A percentile compares a stretch with the other conserved stretches of the same genome.
Conservation (phyloP, 257 asterid genomes). For the Solanum sejunctum region DNA sequence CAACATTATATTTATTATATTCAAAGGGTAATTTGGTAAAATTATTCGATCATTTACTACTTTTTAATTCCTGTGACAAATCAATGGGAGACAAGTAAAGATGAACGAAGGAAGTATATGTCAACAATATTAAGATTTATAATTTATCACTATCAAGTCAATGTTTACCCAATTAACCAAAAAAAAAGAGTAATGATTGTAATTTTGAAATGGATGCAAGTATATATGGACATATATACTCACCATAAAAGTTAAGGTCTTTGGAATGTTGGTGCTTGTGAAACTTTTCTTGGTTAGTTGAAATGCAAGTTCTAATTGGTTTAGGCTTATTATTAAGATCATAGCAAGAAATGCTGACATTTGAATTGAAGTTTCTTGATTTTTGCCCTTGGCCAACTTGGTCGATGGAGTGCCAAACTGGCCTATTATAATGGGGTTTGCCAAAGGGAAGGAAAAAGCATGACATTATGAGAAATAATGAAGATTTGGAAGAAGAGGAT, state of each 20-base stretch:
- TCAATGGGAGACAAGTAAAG: no score
- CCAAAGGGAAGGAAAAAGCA: neutral
- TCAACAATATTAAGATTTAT: no score
- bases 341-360: neutral
- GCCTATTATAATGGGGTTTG: conserved; percentile 11
- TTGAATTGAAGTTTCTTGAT: neutral
- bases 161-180: neutral
- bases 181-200: no score
- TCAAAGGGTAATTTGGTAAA: no score
- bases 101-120: no score
- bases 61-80: no score
- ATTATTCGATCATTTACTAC: no score
- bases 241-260: neutral
- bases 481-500: neutral
- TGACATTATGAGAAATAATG: neutral
- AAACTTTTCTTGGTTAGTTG: neutral
- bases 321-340: neutral
- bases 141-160: no score
- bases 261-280: neutral
- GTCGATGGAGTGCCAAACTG: conserved; percentile 62
- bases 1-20: no score
- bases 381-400: neutral
- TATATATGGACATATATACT: neutral
- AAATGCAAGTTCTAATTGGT: neutral
- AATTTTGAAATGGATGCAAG: no score